Percentiles rank a stretch among this genome's conserved stretches.
These are phyloP conservation scores for Talaromyces sp. DNA, from an alignment of 2,329 filamentous ascomycete genomes.

Conservation along the genomic window DNA sequence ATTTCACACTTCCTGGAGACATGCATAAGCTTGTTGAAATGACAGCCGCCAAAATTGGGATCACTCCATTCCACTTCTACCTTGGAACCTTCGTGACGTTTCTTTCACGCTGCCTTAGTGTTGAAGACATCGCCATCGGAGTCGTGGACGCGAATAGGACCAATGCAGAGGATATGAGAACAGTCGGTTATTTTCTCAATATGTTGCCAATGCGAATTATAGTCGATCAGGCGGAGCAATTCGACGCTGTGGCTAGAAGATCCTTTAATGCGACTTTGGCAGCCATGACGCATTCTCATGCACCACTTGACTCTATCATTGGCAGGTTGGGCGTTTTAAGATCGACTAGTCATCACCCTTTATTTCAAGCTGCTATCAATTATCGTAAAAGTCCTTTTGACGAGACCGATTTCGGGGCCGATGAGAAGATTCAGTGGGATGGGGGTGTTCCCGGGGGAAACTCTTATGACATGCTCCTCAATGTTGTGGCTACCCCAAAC, in stretches of 20 bases:
- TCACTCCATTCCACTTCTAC: slow-evolving; percentile 50
- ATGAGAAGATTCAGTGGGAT: slow-evolving; percentile 23
- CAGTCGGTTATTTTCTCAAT: slow-evolving; percentile 52
- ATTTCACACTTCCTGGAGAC: background rate
- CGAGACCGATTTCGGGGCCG: slow-evolving; percentile 33
- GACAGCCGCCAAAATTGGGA: slow-evolving; percentile 23
- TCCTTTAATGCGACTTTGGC: slow-evolving; percentile 29
- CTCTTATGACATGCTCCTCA: slow-evolving; percentile 39
- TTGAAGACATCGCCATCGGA: slow-evolving; percentile 49
- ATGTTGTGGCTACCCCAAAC: slow-evolving; percentile 36
- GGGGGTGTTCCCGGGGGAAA: slow-evolving; percentile 24
- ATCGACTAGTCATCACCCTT: slow-evolving; percentile 41
- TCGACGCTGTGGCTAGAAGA: slow-evolving; percentile 33
- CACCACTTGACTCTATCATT: slow-evolving; percentile 54
- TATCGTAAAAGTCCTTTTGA: slow-evolving; percentile 45
- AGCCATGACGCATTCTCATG: slow-evolving; percentile 43
- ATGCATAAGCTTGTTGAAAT: background rate
- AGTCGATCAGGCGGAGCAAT: slow-evolving; percentile 26
- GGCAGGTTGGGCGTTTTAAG: slow-evolving; percentile 43
- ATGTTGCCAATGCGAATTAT: slow-evolving; percentile 48
- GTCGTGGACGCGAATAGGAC: slow-evolving; percentile 48
- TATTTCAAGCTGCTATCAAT: slow-evolving; percentile 54
- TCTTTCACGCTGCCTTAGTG: slow-evolving; percentile 36
- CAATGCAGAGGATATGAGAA: slow-evolving; percentile 34
- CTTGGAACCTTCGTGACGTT: slow-evolving; percentile 43